A percentile compares a stretch with the other conserved stretches of the same genome.
phyloP scores from a whole-genome alignment of 2,329 filamentous ascomycete species.

The Teratosphaeria viscida region DNA sequence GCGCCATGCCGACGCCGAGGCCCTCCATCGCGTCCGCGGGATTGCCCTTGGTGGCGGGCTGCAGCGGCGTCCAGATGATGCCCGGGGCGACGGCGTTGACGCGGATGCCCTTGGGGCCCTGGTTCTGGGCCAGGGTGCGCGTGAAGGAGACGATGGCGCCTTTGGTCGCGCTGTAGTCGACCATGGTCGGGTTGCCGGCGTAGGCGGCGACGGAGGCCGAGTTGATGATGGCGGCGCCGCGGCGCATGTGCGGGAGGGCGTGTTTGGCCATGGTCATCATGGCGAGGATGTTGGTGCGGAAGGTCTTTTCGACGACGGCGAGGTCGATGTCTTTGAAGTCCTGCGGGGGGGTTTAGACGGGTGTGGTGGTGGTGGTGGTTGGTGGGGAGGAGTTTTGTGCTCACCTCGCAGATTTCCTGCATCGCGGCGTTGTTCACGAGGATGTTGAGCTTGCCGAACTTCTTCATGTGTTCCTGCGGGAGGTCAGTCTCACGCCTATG shows the following conservation, averaged over 20 bases:
- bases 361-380: background rate
- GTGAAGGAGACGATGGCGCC: constrained; percentile 73
- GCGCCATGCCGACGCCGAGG: constrained; percentile 46
- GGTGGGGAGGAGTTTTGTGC: background rate
- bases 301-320: constrained; percentile 71
- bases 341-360: constrained; percentile 20
- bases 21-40: constrained; percentile 52
- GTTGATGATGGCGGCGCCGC: constrained; percentile 71
- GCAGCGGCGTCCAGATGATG: constrained; percentile 65
- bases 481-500: background rate
- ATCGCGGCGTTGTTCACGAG: constrained; percentile 53
- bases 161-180: constrained; percentile 74
- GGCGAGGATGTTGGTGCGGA: constrained; percentile 68
- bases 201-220: constrained; percentile 70
- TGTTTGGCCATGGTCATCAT: constrained; percentile 76
- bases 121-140: constrained; percentile 64
- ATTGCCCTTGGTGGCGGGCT: constrained; percentile 61
- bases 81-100: constrained; percentile 73
- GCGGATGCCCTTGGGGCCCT: constrained; percentile 56
- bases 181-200: constrained; percentile 64
- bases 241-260: constrained; percentile 59
- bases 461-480: constrained; percentile 44
- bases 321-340: constrained; percentile 62
- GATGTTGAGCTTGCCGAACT: constrained; percentile 62
- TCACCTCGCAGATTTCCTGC: background rate